A percentile compares a stretch with the other conserved stretches of the same genome.
These are phyloP conservation scores for Seiridium cupressi DNA, from an alignment of 2,329 filamentous ascomycete species.

Conservation along the genomic window DNA sequence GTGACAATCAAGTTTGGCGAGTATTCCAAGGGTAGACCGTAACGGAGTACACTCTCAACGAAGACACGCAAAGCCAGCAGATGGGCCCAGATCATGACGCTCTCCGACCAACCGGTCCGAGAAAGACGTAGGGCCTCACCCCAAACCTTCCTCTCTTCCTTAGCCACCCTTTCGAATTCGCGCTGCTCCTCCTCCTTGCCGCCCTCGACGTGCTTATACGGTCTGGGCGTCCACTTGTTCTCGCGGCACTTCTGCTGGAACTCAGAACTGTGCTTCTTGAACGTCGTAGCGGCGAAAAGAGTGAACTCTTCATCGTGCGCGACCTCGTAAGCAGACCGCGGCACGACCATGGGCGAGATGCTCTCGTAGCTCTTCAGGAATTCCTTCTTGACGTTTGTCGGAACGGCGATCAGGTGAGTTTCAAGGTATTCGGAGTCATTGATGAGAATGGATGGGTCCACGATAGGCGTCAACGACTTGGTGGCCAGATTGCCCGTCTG, in stretches of 20 bases:
- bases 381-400: slow-evolving; percentile 76
- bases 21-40: slow-evolving; percentile 88
- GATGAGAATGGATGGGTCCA: slow-evolving; percentile 76
- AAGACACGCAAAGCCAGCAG: slow-evolving; percentile 89
- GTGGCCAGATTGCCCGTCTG: slow-evolving; percentile 94
- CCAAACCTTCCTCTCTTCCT: slow-evolving; percentile 84
- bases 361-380: slow-evolving; percentile 90
- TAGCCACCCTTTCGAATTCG: slow-evolving; percentile 78
- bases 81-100: slow-evolving; percentile 94
- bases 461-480: slow-evolving; percentile 86
- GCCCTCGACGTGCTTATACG: slow-evolving; percentile 90
- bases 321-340: slow-evolving; percentile 77
- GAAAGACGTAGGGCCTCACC: slow-evolving; percentile 85
- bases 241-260: slow-evolving; percentile 92
- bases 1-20: slow-evolving; percentile 55
- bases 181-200: slow-evolving; percentile 85
- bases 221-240: slow-evolving; percentile 89
- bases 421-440: slow-evolving; percentile 95
- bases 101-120: slow-evolving; percentile 92
- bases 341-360: slow-evolving; percentile 86
- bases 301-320: slow-evolving; percentile 87
- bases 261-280: slow-evolving; percentile 86
- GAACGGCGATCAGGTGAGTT: slow-evolving; percentile 90
- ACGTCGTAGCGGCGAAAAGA: slow-evolving; percentile 84
- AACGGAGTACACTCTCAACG: slow-evolving; percentile 95